Evolutionary conservation across 2,329 filamentous ascomycete genomes (phyloP).

Genomic region (Fusarium azukiicola): DNA sequence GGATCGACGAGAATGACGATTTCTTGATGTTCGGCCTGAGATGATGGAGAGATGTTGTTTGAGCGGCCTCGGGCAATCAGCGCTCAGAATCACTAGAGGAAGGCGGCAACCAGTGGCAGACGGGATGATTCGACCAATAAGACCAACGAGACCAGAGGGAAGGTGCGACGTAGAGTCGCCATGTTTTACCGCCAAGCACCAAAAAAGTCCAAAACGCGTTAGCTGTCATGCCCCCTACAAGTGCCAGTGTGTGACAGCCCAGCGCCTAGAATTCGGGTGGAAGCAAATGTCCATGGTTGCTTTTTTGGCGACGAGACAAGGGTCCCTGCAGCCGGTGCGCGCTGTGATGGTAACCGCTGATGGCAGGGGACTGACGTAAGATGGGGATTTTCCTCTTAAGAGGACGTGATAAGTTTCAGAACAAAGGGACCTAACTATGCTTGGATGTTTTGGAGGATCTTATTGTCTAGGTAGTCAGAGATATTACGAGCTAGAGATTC

Average conservation of each 20-base stretch:
- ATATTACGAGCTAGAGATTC: neutral
- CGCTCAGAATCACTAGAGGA: slow-evolving; percentile 6
- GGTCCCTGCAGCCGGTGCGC: slow-evolving; percentile 22
- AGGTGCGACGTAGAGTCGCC: neutral
- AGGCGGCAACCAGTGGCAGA: slow-evolving; percentile 25
- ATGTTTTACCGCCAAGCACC: slow-evolving; percentile 4
- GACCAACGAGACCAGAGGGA: neutral
- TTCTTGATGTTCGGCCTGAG: slow-evolving; percentile 34
- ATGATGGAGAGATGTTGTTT: slow-evolving; percentile 28
- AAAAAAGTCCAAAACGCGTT: neutral
- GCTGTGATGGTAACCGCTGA: slow-evolving; percentile 4
- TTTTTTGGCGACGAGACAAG: slow-evolving; percentile 39
- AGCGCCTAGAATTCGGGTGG: slow-evolving; percentile 45
- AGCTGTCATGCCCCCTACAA: slow-evolving; percentile 17
- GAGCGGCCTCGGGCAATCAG: slow-evolving; percentile 6
- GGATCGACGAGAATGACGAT: slow-evolving; percentile 46
- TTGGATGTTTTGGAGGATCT: slow-evolving; percentile 11
- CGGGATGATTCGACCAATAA: slow-evolving; percentile 11
- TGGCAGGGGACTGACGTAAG: slow-evolving; percentile 13
- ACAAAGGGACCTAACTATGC: neutral
- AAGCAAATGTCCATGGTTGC: slow-evolving; percentile 25
- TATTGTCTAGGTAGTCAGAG: neutral
- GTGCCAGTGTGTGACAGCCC: neutral
- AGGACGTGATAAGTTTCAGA: slow-evolving; percentile 11
- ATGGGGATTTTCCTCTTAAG: neutral